These are phyloP conservation scores for Acacia pycnantha DNA, from an alignment of 331 rosid species.

Conservation along the genomic window DNA sequence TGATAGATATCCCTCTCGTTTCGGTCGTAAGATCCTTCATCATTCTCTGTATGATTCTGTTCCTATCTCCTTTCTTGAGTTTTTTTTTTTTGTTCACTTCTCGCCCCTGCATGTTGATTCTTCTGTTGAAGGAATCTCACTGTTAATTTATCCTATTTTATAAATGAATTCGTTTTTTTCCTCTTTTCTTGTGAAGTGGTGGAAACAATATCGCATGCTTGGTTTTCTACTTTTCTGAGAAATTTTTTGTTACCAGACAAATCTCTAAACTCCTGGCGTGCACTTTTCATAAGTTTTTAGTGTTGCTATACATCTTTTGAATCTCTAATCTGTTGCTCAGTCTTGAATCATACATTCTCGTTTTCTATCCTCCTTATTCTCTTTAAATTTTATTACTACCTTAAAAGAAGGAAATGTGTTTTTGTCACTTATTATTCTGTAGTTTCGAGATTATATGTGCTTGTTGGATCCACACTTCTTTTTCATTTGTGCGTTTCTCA, in stretches of 20 bases:
- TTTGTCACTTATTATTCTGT: neutral
- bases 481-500: slow-evolving; percentile 4
- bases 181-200: neutral
- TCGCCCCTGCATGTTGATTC: neutral
- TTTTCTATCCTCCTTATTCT: neutral
- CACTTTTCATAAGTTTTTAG: neutral
- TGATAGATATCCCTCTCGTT: slow-evolving; percentile 91
- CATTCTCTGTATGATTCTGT: slow-evolving; percentile 58
- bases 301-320: neutral
- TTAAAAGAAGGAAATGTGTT: neutral
- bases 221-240: slow-evolving; percentile 14
- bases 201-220: slow-evolving; percentile 12
- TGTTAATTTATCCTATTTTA: slow-evolving; percentile 7
- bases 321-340: neutral
- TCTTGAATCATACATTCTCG: neutral
- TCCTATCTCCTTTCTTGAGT: neutral
- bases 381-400: neutral
- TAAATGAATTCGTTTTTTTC: neutral
- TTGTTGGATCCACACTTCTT: neutral
- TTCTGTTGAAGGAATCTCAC: slow-evolving; percentile 4
- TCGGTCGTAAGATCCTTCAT: slow-evolving; percentile 86
- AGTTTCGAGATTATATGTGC: neutral
- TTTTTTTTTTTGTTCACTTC: neutral
- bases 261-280: neutral
- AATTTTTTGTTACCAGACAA: neutral